These are phyloP conservation scores for Magnusiomyces sp. DNA, from an alignment of 1,139 yeast species.

Conservation along the genomic window DNA sequence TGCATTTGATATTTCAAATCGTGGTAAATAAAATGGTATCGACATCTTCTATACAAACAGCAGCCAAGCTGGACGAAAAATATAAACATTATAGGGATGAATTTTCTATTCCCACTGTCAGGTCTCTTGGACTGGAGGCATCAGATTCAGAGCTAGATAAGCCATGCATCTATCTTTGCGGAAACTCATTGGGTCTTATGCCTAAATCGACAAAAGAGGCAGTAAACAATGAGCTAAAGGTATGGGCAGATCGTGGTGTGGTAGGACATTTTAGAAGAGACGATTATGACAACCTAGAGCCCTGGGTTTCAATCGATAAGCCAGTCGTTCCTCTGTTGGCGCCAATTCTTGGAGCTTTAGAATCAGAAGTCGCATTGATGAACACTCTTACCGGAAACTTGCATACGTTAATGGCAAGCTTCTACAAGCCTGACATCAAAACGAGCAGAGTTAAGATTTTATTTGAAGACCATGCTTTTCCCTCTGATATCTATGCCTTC, in stretches of 20 bases:
- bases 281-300: conserved; percentile 35
- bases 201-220: conserved; percentile 56
- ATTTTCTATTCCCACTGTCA: conserved; percentile 54
- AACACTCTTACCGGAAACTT: conserved; percentile 78
- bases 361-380: conserved; percentile 71
- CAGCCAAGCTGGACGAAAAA: conserved; percentile 31
- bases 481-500: conserved; percentile 85
- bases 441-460: conserved; percentile 55
- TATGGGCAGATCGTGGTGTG: conserved; percentile 77
- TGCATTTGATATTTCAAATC: not conserved
- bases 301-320: conserved; percentile 79
- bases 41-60: conserved; percentile 14
- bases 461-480: conserved; percentile 82
- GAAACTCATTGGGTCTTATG: conserved; percentile 88
- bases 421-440: conserved; percentile 52
- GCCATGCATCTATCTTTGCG: conserved; percentile 58
- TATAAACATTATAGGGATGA: conserved; percentile 36
- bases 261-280: conserved; percentile 71
- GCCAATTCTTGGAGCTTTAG: conserved; percentile 64
- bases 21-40: not conserved
- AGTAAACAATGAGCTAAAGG: conserved; percentile 58
- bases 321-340: conserved; percentile 65
- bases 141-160: conserved; percentile 8
- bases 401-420: conserved; percentile 63
- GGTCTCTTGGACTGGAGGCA: conserved; percentile 38